Conservation (phyloP, 257 asterid genomes). For the Linaria vulgaris region DNA sequence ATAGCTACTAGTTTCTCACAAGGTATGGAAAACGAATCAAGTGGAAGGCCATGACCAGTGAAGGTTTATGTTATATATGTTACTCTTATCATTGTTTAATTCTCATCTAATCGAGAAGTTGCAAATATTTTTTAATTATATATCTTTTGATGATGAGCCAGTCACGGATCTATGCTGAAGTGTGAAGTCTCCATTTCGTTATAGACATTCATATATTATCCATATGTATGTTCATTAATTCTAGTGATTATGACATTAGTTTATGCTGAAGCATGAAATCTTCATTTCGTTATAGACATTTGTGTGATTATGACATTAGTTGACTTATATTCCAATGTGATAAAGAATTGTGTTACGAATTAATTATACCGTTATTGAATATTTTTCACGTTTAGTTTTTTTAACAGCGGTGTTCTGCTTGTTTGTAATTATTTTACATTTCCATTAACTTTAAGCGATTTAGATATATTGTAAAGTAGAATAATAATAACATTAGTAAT, state of each 20-base stretch:
- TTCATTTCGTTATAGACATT: too few species aligned
- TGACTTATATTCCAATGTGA: constrained; percentile 25
- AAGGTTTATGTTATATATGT: constrained; percentile 21
- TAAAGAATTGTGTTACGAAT: too few species aligned
- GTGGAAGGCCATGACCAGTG: constrained; percentile 16
- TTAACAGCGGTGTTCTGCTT: background rate
- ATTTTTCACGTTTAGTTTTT: background rate
- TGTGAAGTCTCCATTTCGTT: background rate
- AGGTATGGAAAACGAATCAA: background rate
- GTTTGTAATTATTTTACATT: background rate
- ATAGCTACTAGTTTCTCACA: too few species aligned
- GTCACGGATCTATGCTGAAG: constrained; percentile 17
- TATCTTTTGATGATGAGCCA: background rate
- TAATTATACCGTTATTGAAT: too few species aligned
- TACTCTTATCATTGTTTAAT: background rate
- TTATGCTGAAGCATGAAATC: too few species aligned
- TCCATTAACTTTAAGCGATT: too few species aligned
- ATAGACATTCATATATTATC: too few species aligned
- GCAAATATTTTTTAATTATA: too few species aligned
- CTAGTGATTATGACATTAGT: too few species aligned
- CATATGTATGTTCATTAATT: background rate
- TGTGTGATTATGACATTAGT: constrained; percentile 11
- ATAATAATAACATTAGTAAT: too few species aligned
- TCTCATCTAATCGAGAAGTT: background rate
- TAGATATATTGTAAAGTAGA: too few species aligned